Percentiles rank a stretch among this genome's conserved stretches.
Evolutionary conservation across 306 rosid species (phyloP).

Genomic region (Vigna angularis): DNA sequence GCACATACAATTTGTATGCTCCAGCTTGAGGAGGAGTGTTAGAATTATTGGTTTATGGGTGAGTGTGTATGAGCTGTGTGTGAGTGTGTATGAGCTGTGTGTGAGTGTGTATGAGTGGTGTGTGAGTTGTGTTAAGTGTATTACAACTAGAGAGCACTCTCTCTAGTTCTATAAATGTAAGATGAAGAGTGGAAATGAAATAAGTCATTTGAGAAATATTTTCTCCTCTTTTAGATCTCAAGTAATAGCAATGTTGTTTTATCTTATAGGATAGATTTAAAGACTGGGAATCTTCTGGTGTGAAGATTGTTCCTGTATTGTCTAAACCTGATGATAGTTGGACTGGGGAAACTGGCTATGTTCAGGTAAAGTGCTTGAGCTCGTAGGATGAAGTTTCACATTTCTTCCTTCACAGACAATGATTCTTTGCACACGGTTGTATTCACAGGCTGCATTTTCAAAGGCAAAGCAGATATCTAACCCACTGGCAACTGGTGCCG

Average conservation of each 20-base stretch:
- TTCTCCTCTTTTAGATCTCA: too few species aligned
- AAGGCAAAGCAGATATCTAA: conserved; percentile 71
- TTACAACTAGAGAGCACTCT: too few species aligned
- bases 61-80: too few species aligned
- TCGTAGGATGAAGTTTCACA: conserved; percentile 25
- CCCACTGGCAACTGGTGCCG: conserved; percentile 74
- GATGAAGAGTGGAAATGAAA: too few species aligned
- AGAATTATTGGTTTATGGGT: too few species aligned
- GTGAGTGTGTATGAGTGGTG: too few species aligned
- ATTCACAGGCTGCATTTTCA: conserved; percentile 81
- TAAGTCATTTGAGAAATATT: too few species aligned
- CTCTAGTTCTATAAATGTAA: too few species aligned
- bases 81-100: too few species aligned
- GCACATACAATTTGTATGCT: too few species aligned
- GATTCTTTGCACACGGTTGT: conserved; percentile 24
- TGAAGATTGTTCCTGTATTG: conserved; percentile 85
- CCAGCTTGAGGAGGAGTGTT: too few species aligned
- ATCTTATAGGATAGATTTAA: conserved; percentile 82
- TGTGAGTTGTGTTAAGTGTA: too few species aligned
- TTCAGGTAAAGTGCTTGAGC: conserved; percentile 68
- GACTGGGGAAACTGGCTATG: conserved; percentile 86
- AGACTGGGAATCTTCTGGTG: conserved; percentile 94
- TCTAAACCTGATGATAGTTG: conserved; percentile 85
- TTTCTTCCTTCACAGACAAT: conserved; percentile 15
- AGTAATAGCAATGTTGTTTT: conserved; percentile 25